phyloP scores from a whole-genome alignment of 495 filamentous ascomycete species.

The Aspergillus coremiiformis region DNA sequence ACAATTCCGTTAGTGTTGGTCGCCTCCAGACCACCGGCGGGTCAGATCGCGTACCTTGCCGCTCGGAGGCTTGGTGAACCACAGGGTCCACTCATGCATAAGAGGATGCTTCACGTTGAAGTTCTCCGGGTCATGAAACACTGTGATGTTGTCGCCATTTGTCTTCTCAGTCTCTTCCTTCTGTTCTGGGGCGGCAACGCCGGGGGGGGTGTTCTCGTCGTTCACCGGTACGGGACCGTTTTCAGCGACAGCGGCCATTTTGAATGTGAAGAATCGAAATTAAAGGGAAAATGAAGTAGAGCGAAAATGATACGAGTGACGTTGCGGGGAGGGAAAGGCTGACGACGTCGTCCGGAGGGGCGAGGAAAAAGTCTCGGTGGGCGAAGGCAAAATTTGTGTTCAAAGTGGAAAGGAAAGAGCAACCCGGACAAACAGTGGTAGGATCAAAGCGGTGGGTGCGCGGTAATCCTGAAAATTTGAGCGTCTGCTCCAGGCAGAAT shows the following conservation, averaged over 20 bases:
- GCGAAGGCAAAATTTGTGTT: conserved; percentile 20
- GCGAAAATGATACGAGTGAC: conserved; percentile 6
- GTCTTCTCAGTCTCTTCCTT: conserved; percentile 28
- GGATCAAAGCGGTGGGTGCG: conserved; percentile 5
- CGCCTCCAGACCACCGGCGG: neutral
- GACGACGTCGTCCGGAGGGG: conserved; percentile 20
- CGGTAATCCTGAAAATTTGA: conserved; percentile 7
- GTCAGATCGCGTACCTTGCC: conserved; percentile 63
- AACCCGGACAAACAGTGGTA: conserved; percentile 8
- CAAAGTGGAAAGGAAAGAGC: conserved; percentile 24
- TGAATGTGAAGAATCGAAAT: conserved; percentile 10
- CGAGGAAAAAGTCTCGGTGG: conserved; percentile 28
- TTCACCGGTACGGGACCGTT: conserved; percentile 33
- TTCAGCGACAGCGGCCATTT: conserved; percentile 39
- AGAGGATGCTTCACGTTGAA: conserved; percentile 98
- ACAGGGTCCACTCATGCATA: conserved; percentile 94
- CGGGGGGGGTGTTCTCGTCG: conserved; percentile 37
- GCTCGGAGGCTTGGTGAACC: conserved; percentile 98
- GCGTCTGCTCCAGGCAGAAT: conserved; percentile 43
- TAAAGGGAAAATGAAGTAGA: neutral
- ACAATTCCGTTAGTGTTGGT: conserved; percentile 11
- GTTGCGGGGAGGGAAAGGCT: conserved; percentile 11
- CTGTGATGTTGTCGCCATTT: conserved; percentile 62
- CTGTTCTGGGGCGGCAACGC: conserved; percentile 18
- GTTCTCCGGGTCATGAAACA: conserved; percentile 95